Percentiles rank a stretch among this genome's conserved stretches.
These are phyloP conservation scores for Galerina marginata DNA, from an alignment of 768 basidiomycete species.

Conservation along the genomic window DNA sequence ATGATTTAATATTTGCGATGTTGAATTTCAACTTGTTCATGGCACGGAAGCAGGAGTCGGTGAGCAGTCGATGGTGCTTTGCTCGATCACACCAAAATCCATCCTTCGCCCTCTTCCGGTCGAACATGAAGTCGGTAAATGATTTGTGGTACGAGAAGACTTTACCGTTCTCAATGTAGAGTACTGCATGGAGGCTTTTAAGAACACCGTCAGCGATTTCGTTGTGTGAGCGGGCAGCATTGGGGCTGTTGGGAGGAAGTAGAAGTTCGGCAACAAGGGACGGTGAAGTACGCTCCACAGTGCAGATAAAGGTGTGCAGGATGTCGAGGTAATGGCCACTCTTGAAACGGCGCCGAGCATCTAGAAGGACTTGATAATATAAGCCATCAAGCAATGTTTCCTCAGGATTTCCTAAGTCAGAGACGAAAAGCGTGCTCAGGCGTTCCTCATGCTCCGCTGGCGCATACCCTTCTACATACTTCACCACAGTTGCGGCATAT, in stretches of 20 bases:
- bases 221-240: not conserved
- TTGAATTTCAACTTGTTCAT: conserved; percentile 20
- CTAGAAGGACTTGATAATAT: conserved; percentile 11
- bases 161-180: conserved; percentile 6
- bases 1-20: conserved; percentile 20
- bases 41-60: conserved; percentile 11
- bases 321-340: not conserved
- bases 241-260: not conserved
- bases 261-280: conserved; percentile 8
- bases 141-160: conserved; percentile 19
- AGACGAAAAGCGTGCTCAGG: not conserved
- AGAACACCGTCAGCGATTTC: conserved; percentile 3
- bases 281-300: conserved; percentile 10
- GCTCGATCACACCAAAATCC: conserved; percentile 12
- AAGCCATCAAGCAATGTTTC: conserved; percentile 3
- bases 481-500: conserved; percentile 19
- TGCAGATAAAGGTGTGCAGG: conserved; percentile 17
- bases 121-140: conserved; percentile 19
- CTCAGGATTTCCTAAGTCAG: not conserved
- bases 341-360: conserved; percentile 7
- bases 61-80: conserved; percentile 5
- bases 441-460: conserved; percentile 5
- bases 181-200: conserved; percentile 14
- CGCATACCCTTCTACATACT: conserved; percentile 3
- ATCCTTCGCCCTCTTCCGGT: not conserved